Evolutionary conservation across 805 yeast species (phyloP), one percentile per base, ranked within the genome.

Genomic region (Starmerella floricola): DNA sequence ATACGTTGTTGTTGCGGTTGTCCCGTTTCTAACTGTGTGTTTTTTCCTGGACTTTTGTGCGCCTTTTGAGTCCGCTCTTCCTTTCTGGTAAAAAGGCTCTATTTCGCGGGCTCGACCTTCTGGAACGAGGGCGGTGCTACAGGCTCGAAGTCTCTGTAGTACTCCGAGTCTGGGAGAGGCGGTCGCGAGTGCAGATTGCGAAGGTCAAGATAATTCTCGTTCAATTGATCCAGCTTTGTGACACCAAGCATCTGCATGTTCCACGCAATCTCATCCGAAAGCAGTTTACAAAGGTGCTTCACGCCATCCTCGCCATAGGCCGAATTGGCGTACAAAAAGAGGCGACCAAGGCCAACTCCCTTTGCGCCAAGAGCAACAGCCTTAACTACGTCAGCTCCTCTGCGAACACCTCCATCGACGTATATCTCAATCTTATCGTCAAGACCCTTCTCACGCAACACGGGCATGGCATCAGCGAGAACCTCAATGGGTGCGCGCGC

Each of bases 201-300:
- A 2, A 64, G 51, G 55, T 86, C 95, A 16, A 86, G 67, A 51
- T 72, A 70, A 3, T 68, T 66, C 12, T 76, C 77, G 46, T 74
- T 66, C 42, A 85, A 65, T 31, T 85, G 73, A n/a, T 64, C 68
- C 30, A 85, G 61, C 31, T 64, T 71, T 13, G 70, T 73, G 15
- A 74, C 88, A 34, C 94, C 95, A 31, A 84, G 59, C 41, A 85
- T 63, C 51, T 87, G 68, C 94, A 85, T 80, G 52, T 76, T 73
- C 76, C 79, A 73, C 39, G 67, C 72, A 18, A 84, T 50, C 58
- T 84, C 94, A 47, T 74, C 78, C 49, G 72, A 72, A 47, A 85
- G 62, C 42, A 84, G 61, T 50, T 73, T 76, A 44, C 78, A 71
- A 11, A 85, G 79, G 47, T 70, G 71, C 32, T 58, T 58, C 8